Percentiles rank a stretch among this genome's conserved stretches.
phyloP scores from a whole-genome alignment of 768 basidiomycete species.

The Sarcodon sp. region DNA sequence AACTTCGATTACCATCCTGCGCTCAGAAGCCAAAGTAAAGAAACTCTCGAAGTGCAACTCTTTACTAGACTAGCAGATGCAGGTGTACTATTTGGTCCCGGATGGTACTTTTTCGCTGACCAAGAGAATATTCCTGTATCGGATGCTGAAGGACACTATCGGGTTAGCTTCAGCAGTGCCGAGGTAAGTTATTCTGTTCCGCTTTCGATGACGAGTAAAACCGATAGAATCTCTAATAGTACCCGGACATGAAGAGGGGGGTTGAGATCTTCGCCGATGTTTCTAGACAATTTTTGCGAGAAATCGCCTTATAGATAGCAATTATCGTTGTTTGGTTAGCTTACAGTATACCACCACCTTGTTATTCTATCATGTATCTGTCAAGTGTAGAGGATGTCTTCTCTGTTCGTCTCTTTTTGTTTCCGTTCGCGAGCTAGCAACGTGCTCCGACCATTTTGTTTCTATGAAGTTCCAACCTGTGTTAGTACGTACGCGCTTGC shows the following conservation, averaged over 20 bases:
- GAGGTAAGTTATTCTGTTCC: conserved; percentile 23
- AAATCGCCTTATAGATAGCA: no score
- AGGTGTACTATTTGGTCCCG: conserved; percentile 54
- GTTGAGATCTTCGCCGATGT: conserved; percentile 31
- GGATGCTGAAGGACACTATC: conserved; percentile 33
- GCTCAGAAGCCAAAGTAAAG: conserved; percentile 19
- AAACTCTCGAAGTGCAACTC: conserved; percentile 41
- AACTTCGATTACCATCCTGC: conserved; percentile 46
- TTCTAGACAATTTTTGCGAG: conserved; percentile 26
- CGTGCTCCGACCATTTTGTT: no score
- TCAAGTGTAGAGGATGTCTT: no score
- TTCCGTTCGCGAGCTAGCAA: no score
- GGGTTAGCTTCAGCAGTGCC: conserved; percentile 42
- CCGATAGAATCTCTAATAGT: conserved; percentile 8
- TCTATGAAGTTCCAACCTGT: no score
- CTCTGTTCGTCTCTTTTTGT: no score
- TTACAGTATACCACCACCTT: no score
- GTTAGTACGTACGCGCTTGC: no score
- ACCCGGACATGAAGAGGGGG: conserved; percentile 29
- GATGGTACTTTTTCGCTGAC: conserved; percentile 33
- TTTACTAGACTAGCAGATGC: conserved; percentile 48
- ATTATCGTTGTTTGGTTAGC: no score
- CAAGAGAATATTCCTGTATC: conserved; percentile 8
- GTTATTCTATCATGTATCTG: no score
- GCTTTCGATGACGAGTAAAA: not conserved